Base-by-base conservation (phyloP, 768 basidiomycete genomes). In the Phanerochaete carnosa region DNA sequence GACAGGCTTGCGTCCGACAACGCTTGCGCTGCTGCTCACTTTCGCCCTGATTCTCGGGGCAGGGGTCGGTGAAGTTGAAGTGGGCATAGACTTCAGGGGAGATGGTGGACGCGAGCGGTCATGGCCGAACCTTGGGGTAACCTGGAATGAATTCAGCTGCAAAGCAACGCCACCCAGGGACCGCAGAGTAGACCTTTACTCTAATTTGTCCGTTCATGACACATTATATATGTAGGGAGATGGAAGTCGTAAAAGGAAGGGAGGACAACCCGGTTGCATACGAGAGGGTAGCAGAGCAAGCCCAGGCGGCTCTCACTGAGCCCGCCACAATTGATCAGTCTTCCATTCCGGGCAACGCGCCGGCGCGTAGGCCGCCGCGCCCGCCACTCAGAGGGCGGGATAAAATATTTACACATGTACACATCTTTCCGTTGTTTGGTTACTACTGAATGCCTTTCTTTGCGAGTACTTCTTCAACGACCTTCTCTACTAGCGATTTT, bases 31-130 rank as follows among this genome's bases (percentile, higher is more conserved):
- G 61, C 75, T 80, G 66, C 84, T 88, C 39, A 89, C 77, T 72
- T 86, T 89, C 60, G 84, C 86, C 68, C 77, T 88, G 15, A 85
- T 83, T 58, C 82, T 71, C 43, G 74, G 65, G 45, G 66, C 63
- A 12, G 70, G 62, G 6, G 70, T 60, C 1, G 72, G 71, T 0
- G 76, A 67, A 25, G 69, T 66, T 1, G 69, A 66, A 19, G 69
- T 61, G 1, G 67, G 51, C 12, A 68, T 66, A 65, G 67, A 63
- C 67, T 81, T 84, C 62, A 73, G 68, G 16, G 83, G 83, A 9
- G 85, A 87, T 11, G 71, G 65, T 15, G 85, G 84, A 47, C 84
- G 75, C 22, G 64, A 47, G 52, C 76, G 66, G 62, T 74, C 76
- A 65, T 79, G 73, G 64, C 77, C 79, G 67, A 83, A 69, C 67